Conservation (phyloP, 176 grass and related monocot genomes). For the Oryza punctata region DNA sequence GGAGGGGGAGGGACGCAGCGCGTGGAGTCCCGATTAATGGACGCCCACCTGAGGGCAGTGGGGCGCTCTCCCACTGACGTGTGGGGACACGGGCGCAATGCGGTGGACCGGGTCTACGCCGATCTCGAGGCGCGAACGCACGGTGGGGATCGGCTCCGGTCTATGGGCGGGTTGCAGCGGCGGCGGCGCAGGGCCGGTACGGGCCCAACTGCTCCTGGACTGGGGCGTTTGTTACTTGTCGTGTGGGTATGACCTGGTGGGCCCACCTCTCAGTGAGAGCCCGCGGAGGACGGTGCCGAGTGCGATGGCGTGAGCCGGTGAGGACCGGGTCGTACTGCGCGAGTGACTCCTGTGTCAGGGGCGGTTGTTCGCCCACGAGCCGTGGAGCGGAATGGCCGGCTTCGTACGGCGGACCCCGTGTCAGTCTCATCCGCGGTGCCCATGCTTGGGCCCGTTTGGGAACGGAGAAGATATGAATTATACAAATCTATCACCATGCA, state of each 20-base stretch:
- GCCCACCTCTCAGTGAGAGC: neutral
- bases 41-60: no score
- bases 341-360: slow-evolving; percentile 16
- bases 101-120: slow-evolving; percentile 8
- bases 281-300: neutral
- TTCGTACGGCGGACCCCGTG: slow-evolving; percentile 5
- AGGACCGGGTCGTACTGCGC: neutral
- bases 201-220: slow-evolving; percentile 36
- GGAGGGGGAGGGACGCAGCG: neutral
- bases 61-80: neutral
- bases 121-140: neutral
- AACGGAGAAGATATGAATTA: neutral
- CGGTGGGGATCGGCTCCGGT: neutral
- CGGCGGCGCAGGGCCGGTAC: neutral
- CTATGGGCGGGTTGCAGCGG: neutral
- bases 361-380: neutral
- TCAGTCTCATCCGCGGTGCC: neutral
- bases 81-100: neutral
- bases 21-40: slow-evolving; percentile 22
- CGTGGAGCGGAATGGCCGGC: neutral
- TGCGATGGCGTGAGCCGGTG: neutral
- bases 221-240: slow-evolving; percentile 33
- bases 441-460: neutral
- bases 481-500: no score
- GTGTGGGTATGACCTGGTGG: neutral